Conservation (phyloP, 305 asterid genomes). For the Fraxinus platypoda region DNA sequence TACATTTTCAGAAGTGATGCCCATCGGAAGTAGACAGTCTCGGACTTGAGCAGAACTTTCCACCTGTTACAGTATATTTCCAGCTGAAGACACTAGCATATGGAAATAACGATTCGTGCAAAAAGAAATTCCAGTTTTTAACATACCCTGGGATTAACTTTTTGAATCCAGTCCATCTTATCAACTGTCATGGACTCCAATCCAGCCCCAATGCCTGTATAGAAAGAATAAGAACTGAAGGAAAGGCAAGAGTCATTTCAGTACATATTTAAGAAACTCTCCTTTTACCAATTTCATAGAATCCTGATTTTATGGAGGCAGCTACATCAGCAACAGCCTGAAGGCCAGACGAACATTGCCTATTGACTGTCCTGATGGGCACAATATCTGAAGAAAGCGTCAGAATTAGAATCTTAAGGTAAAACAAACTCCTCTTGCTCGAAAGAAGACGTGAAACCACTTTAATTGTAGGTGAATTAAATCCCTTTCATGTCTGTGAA, state of each 20-base stretch:
- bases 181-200: conserved; percentile 80
- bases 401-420: background rate
- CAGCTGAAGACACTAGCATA: conserved; percentile 6
- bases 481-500: background rate
- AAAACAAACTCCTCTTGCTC: background rate
- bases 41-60: conserved; percentile 63
- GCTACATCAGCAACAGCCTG: conserved; percentile 98
- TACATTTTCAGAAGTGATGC: conserved; percentile 89
- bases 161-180: conserved; percentile 27
- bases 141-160: conserved; percentile 61
- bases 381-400: conserved; percentile 53
- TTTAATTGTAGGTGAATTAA: background rate
- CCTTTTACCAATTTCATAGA: conserved; percentile 73
- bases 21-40: conserved; percentile 95
- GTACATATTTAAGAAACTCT: background rate
- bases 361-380: conserved; percentile 83
- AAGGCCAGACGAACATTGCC: conserved; percentile 95
- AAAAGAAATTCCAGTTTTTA: background rate
- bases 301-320: conserved; percentile 87
- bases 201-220: conserved; percentile 87
- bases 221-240: background rate
- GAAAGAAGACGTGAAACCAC: background rate
- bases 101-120: background rate
- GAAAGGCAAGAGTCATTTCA: background rate
- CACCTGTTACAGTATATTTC: conserved; percentile 33